phyloP scores from a whole-genome alignment of 148 eudicot genomes.

The Selenicereus undatus region DNA sequence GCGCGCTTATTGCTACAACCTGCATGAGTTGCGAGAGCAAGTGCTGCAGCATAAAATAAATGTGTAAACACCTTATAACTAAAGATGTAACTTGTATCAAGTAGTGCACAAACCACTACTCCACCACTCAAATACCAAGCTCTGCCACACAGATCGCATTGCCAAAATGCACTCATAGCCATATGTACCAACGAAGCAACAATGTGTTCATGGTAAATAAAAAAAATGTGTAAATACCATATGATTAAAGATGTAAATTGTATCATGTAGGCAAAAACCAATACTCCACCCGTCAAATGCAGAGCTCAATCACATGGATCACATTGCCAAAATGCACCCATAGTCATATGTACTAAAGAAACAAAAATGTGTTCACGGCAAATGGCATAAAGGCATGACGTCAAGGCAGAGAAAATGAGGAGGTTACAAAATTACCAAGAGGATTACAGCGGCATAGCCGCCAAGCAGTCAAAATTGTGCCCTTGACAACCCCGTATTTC shows the following conservation, averaged over 20 bases:
- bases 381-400: neutral
- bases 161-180: neutral
- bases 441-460: constrained; percentile 97
- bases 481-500: constrained; percentile 84
- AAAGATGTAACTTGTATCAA: neutral
- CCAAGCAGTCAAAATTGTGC: constrained; percentile 70
- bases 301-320: neutral
- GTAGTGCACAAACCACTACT: neutral
- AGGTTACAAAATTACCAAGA: constrained; percentile 42
- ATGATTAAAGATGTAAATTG: neutral
- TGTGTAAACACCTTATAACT: neutral
- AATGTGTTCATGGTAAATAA: neutral
- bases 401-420: neutral
- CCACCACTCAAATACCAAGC: neutral
- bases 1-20: neutral
- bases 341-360: neutral
- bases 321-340: neutral
- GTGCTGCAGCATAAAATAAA: neutral
- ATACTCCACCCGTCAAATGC: neutral
- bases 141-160: no score
- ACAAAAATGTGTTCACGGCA: neutral
- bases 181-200: no score
- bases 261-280: neutral
- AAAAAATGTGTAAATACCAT: neutral
- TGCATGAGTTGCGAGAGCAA: neutral